phyloP scores from a whole-genome alignment of 306 rosid species.

The Spatholobus suberectus region DNA sequence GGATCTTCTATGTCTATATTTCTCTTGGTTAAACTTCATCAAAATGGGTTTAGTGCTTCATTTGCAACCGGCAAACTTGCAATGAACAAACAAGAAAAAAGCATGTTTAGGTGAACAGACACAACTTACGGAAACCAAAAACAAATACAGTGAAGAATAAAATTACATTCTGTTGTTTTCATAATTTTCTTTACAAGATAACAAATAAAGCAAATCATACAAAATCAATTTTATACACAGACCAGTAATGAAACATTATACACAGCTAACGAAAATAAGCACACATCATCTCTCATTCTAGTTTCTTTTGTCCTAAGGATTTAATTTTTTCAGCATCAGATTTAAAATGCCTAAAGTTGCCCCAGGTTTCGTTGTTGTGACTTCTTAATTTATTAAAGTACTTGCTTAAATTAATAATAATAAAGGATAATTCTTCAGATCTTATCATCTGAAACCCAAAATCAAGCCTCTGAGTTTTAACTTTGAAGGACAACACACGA shows the following conservation, averaged over 20 bases:
- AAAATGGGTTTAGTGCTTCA: conserved; percentile 14
- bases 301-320: not conserved
- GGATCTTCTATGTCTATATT: not conserved
- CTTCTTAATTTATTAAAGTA: not conserved
- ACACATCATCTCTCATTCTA: not conserved
- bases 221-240: not conserved
- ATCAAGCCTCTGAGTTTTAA: not conserved
- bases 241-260: not conserved
- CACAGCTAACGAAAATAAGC: not conserved
- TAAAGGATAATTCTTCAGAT: not conserved
- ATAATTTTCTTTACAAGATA: conserved; percentile 6
- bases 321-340: not conserved
- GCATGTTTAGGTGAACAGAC: not conserved
- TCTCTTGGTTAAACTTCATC: not conserved
- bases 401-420: not conserved
- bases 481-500: not conserved
- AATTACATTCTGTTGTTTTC: not conserved
- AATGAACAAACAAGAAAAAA: not conserved
- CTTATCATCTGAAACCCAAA: not conserved
- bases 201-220: not conserved
- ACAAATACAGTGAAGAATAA: not conserved
- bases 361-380: not conserved
- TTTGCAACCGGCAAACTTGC: not conserved
- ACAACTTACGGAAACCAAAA: not conserved
- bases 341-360: conserved; percentile 10